These are phyloP conservation scores for Fusarium camptoceras DNA, from an alignment of 2,329 filamentous ascomycete genomes.

Conservation along the genomic window DNA sequence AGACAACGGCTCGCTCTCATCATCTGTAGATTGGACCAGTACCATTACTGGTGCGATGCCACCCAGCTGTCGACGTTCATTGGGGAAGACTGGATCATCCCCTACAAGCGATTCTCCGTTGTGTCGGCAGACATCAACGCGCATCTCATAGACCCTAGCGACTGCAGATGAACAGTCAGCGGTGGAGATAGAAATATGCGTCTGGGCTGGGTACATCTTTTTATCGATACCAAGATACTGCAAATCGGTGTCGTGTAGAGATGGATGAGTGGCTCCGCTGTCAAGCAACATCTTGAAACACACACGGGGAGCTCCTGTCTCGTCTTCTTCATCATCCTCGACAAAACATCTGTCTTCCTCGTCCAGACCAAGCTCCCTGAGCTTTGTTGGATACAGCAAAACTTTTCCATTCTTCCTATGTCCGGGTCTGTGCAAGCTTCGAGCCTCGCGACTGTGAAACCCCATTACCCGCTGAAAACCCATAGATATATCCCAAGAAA, in stretches of 20 bases:
- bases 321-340: slow-evolving; percentile 39
- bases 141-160: slow-evolving; percentile 41
- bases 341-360: slow-evolving; percentile 5
- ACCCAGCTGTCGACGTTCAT: slow-evolving; percentile 40
- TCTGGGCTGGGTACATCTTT: slow-evolving; percentile 38
- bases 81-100: slow-evolving; percentile 39
- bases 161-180: slow-evolving; percentile 19
- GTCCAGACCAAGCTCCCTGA: background rate
- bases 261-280: slow-evolving; percentile 41
- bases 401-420: slow-evolving; percentile 15
- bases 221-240: slow-evolving; percentile 37
- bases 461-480: slow-evolving; percentile 40
- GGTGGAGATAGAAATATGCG: slow-evolving; percentile 28
- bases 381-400: slow-evolving; percentile 31
- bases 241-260: slow-evolving; percentile 37
- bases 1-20: slow-evolving; percentile 22
- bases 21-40: slow-evolving; percentile 11
- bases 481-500: slow-evolving; percentile 44
- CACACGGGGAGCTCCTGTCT: slow-evolving; percentile 23
- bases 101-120: slow-evolving; percentile 44
- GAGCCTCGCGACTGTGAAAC: slow-evolving; percentile 36
- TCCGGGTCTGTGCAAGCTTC: background rate
- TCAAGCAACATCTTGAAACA: slow-evolving; percentile 47
- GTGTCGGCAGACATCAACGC: slow-evolving; percentile 43
- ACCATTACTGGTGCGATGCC: slow-evolving; percentile 44